These are phyloP conservation scores for Sclerotinia trifoliorum DNA, from an alignment of 2,329 filamentous ascomycete species.

Conservation along the genomic window DNA sequence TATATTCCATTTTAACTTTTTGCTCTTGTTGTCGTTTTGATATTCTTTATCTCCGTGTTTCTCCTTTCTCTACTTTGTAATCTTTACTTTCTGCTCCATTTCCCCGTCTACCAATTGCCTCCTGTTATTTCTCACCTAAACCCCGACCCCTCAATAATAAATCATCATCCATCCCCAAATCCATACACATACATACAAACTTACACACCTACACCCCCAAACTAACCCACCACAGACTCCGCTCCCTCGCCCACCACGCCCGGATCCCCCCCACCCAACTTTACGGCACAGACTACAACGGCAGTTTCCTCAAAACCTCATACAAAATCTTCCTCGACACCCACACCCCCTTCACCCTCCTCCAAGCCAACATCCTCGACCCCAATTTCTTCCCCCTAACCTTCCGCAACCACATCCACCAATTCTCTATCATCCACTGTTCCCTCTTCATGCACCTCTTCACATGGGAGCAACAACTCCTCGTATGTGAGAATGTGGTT, in stretches of 20 bases:
- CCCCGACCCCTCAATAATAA: background rate
- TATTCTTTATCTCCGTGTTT: too few species aligned
- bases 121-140: background rate
- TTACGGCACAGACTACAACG: slow-evolving; percentile 40
- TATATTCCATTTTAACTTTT: too few species aligned
- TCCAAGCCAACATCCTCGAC: slow-evolving; percentile 20
- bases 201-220: background rate
- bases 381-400: slow-evolving; percentile 21
- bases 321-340: slow-evolving; percentile 44
- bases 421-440: slow-evolving; percentile 22
- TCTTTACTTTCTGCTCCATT: too few species aligned
- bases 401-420: slow-evolving; percentile 11
- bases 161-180: background rate
- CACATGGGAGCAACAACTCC: slow-evolving; percentile 23
- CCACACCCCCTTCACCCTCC: background rate
- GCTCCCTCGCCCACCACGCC: slow-evolving; percentile 40
- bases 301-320: slow-evolving; percentile 41
- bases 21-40: too few species aligned
- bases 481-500: slow-evolving; percentile 10
- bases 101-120: background rate
- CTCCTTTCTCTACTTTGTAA: background rate
- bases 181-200: background rate
- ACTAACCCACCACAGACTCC: slow-evolving; percentile 30
- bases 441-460: slow-evolving; percentile 25
- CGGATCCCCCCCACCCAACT: slow-evolving; percentile 38